These are phyloP conservation scores for Backusella morwellensis DNA, from an alignment of 192 early-diverging fungal genomes.

Conservation along the genomic window DNA sequence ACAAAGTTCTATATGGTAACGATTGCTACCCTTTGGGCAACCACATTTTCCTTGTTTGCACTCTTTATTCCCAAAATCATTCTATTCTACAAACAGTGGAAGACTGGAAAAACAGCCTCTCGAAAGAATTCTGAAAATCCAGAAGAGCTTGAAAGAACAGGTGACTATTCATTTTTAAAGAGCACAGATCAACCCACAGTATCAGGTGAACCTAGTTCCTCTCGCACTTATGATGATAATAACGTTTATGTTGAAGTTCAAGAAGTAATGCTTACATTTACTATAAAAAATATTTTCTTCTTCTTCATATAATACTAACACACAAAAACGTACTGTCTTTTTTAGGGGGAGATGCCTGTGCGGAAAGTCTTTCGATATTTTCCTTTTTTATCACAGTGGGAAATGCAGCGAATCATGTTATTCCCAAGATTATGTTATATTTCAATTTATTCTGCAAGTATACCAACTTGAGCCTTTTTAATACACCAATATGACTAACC, in stretches of 20 bases:
- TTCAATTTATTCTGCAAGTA: constrained; percentile 37
- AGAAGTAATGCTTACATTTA: constrained; percentile 1
- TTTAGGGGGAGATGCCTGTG: constrained; percentile 38
- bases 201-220: background rate
- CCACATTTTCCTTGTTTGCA: constrained; percentile 44
- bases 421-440: constrained; percentile 41
- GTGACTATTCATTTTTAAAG: constrained; percentile 5
- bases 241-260: constrained; percentile 33
- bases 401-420: constrained; percentile 43
- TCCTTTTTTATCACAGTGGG: constrained; percentile 43
- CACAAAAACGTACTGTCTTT: background rate
- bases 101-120: background rate
- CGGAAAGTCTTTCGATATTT: constrained; percentile 38
- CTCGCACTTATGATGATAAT: background rate
- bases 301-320: background rate
- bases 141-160: background rate
- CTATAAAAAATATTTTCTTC: background rate
- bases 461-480: background rate
- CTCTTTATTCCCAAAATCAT: constrained; percentile 45
- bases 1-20: constrained; percentile 41
- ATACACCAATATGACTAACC: background rate
- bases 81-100: constrained; percentile 34
- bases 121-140: constrained; percentile 3
- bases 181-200: background rate
- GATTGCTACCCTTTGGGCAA: constrained; percentile 41